phyloP scores from a whole-genome alignment of 139 green algal species.

The Asterochloris sp. region DNA sequence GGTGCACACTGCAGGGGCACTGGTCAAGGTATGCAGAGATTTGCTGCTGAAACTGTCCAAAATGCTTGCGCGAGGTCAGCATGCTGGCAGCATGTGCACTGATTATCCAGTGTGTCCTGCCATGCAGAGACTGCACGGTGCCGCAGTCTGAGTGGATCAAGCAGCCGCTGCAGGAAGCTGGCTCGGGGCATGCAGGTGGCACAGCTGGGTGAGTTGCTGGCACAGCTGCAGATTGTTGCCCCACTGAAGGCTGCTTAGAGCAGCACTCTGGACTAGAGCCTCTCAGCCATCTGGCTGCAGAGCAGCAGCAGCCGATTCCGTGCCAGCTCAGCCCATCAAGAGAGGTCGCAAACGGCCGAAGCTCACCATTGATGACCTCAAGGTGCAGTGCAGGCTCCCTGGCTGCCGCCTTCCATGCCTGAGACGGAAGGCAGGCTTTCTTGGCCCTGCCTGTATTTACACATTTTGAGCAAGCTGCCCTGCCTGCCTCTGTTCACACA shows the following conservation, averaged over 20 bases:
- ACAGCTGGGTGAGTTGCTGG: neutral
- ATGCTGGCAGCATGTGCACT: no score
- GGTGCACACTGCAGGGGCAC: neutral
- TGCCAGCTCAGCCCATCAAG: constrained; percentile 1
- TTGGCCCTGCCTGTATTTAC: no score
- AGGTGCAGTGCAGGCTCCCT: neutral
- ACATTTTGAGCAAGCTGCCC: no score
- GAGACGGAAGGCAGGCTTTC: no score
- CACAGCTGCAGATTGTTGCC: neutral
- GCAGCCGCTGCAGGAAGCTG: neutral
- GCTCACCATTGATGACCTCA: constrained; percentile 13
- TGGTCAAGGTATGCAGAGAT: neutral
- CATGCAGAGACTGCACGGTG: constrained; percentile 4
- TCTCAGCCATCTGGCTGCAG: neutral
- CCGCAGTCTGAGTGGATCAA: constrained; percentile 4
- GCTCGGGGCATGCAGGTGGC: neutral
- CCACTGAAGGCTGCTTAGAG: neutral
- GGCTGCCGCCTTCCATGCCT: no score
- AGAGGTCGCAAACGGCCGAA: neutral
- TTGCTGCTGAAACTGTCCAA: no score
- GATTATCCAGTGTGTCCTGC: no score
- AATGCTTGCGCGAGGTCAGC: no score
- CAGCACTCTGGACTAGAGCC: no score
- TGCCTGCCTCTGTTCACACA: no score
- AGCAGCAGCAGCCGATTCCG: neutral